These are phyloP conservation scores for Typha latifolia DNA, from an alignment of 176 grass and related monocot species.

Conservation along the genomic window DNA sequence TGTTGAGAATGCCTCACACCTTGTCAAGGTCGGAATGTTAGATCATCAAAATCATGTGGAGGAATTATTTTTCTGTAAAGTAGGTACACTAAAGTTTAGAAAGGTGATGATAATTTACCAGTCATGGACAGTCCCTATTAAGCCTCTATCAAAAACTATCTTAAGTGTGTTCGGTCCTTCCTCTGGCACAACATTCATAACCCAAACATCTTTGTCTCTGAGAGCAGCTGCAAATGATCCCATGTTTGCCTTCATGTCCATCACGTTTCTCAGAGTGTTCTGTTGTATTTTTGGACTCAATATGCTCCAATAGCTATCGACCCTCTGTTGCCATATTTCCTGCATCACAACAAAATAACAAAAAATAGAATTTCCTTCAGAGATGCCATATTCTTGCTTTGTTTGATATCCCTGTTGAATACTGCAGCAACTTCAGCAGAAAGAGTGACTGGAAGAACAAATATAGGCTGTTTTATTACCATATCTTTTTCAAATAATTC, in stretches of 20 bases:
- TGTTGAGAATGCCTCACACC: constrained; percentile 95
- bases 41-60: neutral
- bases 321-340: constrained; percentile 93
- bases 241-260: constrained; percentile 98
- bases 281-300: constrained; percentile 56
- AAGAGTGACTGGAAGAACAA: neutral
- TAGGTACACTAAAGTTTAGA: neutral
- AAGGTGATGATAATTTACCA: constrained; percentile 37
- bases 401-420: too few species aligned
- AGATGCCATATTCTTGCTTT: neutral
- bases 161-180: constrained; percentile 90
- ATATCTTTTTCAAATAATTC: constrained; percentile 85
- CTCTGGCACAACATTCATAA: constrained; percentile 86
- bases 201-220: constrained; percentile 85
- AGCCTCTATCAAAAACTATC: constrained; percentile 87
- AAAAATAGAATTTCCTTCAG: neutral
- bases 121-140: constrained; percentile 73
- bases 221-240: constrained; percentile 93
- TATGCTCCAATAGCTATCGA: constrained; percentile 82
- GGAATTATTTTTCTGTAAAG: neutral
- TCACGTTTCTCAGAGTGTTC: constrained; percentile 79
- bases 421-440: too few species aligned
- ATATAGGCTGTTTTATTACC: constrained; percentile 36
- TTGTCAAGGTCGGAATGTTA: constrained; percentile 26
- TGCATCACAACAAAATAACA: constrained; percentile 20